A percentile compares a stretch with the other conserved stretches of the same genome.
Evolutionary conservation across 352 stramenopile species (phyloP).

Genomic region (Phytophthora citricola): DNA sequence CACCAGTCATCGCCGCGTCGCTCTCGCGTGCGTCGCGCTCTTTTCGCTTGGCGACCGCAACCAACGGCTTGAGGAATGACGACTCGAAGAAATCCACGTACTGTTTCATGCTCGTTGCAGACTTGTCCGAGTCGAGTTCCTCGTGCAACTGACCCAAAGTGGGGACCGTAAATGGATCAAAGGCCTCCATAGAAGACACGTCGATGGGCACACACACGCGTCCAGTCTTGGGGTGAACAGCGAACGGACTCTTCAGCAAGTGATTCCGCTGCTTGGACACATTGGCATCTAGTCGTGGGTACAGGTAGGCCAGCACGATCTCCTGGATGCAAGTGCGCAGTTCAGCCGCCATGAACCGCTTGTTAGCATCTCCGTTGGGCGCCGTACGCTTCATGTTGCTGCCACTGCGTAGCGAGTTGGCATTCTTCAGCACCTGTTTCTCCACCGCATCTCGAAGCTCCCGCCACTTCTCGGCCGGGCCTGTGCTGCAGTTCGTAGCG

Average conservation of each 20-base stretch:
- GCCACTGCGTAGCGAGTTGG: conserved; percentile 52
- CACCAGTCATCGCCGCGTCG: conserved; percentile 74
- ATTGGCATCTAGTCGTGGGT: conserved; percentile 99
- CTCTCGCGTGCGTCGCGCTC: conserved; percentile 72
- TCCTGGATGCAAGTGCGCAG: conserved; percentile 93
- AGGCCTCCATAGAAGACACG: conserved; percentile 80
- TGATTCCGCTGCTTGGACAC: conserved; percentile 99
- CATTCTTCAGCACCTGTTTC: conserved; percentile 64
- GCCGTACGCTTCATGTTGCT: conserved; percentile 52
- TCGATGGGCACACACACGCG: conserved; percentile 98
- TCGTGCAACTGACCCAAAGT: conserved; percentile 84
- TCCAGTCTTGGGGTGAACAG: conserved; percentile 97
- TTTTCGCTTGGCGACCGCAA: conserved; percentile 69
- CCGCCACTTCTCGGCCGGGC: conserved; percentile 90
- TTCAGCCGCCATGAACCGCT: conserved; percentile 68
- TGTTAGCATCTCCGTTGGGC: conserved; percentile 48
- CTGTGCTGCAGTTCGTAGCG: conserved; percentile 49
- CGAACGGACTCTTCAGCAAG: conserved; percentile 99
- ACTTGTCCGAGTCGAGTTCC: conserved; percentile 75
- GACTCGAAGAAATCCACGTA: conserved; percentile 82
- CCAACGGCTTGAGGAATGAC: conserved; percentile 77
- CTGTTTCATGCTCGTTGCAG: conserved; percentile 68
- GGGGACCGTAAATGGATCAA: conserved; percentile 89
- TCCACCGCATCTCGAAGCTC: conserved; percentile 78
- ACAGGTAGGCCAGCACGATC: conserved; percentile 97